These are phyloP conservation scores for Malus domestica DNA, from an alignment of 306 rosid species.

Conservation along the genomic window ASM211411v1 NC_041803.1:9518501-9519000, in stretches of 20 bases:
- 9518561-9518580: not conserved
- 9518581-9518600: not conserved
- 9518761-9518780: slow-evolving; percentile 93
- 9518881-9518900: not conserved
- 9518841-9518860: slow-evolving; percentile 83
- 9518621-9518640: not conserved
- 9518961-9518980: slow-evolving; percentile 99
- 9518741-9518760: slow-evolving; percentile 53
- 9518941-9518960: slow-evolving; percentile 17
- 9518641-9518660: no score
- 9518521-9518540: not conserved
- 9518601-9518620: not conserved
- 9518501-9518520: not conserved
- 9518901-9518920: slow-evolving; percentile 3
- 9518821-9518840: slow-evolving; percentile 80
- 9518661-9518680: not conserved
- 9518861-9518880: slow-evolving; percentile 90
- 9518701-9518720: not conserved
- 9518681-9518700: not conserved
- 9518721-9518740: not conserved
- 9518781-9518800: slow-evolving; percentile 87
- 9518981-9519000: slow-evolving; percentile 78
- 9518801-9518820: slow-evolving; percentile 77
- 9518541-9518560: not conserved
- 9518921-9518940: not conserved